Conservation (phyloP, 345 rosid species). For the Zanthoxylum bungeanum region DNA sequence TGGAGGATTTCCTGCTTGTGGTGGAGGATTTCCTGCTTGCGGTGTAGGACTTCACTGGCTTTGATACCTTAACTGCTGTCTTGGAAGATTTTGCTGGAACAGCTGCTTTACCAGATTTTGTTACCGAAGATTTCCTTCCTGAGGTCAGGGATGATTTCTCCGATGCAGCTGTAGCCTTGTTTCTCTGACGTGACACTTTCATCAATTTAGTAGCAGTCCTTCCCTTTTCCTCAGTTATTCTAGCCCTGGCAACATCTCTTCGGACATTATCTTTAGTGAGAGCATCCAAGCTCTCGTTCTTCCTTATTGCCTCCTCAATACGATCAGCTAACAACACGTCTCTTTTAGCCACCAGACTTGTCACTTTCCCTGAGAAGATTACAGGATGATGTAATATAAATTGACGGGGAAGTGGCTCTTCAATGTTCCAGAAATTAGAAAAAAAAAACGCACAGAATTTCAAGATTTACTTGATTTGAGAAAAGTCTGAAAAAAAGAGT, state of each 20-base stretch:
- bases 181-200: constrained; percentile 43
- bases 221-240: constrained; percentile 61
- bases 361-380: constrained; percentile 68
- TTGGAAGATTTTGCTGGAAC: constrained; percentile 39
- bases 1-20: constrained; percentile 13
- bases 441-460: background rate
- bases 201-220: constrained; percentile 42
- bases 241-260: constrained; percentile 62
- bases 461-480: background rate
- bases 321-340: constrained; percentile 53
- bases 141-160: constrained; percentile 25
- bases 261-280: constrained; percentile 58
- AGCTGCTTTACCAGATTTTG: constrained; percentile 36
- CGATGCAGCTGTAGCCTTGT: constrained; percentile 27
- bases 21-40: constrained; percentile 13
- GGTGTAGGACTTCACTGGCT: constrained; percentile 21
- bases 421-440: background rate
- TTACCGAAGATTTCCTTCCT: constrained; percentile 30
- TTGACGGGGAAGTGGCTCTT: background rate
- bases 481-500: background rate
- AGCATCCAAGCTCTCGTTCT: constrained; percentile 82
- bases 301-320: constrained; percentile 77
- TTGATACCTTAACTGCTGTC: constrained; percentile 18
- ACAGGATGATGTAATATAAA: background rate
- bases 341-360: constrained; percentile 75